A percentile compares a stretch with the other conserved stretches of the same genome.
These are phyloP conservation scores for Aspergillus uvarum DNA, from an alignment of 2,329 filamentous ascomycete species.

Conservation along the genomic window DNA sequence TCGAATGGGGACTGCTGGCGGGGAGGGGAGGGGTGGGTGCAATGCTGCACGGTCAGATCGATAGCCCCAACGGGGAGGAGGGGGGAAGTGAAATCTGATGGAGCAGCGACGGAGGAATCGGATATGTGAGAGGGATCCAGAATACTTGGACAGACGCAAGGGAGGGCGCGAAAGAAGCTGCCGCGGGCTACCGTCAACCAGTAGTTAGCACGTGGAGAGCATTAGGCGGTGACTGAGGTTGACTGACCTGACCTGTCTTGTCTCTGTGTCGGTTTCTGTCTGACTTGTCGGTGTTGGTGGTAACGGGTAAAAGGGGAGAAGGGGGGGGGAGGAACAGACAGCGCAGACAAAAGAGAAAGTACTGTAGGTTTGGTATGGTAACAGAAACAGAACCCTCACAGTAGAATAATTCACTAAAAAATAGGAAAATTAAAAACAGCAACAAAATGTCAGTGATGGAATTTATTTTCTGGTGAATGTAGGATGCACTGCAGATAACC, in stretches of 20 bases:
- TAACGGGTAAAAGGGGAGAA: not conserved
- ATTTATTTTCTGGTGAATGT: slow-evolving; percentile 9
- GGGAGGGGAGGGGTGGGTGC: slow-evolving; percentile 8
- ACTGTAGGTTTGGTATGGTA: not conserved
- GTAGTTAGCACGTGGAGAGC: slow-evolving; percentile 27
- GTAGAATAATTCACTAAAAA: not conserved
- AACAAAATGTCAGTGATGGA: not conserved
- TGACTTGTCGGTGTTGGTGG: not conserved
- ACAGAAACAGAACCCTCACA: not conserved
- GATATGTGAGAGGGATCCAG: slow-evolving; percentile 23
- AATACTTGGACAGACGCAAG: slow-evolving; percentile 20
- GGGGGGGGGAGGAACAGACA: not conserved
- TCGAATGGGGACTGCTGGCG: slow-evolving; percentile 7
- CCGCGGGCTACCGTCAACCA: slow-evolving; percentile 21
- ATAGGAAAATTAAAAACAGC: slow-evolving; percentile 5
- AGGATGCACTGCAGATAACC: slow-evolving; percentile 21
- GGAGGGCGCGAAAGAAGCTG: slow-evolving; percentile 23
- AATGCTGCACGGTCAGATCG: slow-evolving; percentile 21
- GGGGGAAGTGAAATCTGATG: slow-evolving; percentile 4
- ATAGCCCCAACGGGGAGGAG: slow-evolving; percentile 13
- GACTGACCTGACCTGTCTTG: not conserved
- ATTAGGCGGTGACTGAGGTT: slow-evolving; percentile 15
- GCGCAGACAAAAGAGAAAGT: not conserved
- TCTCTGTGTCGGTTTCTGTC: not conserved
- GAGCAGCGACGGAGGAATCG: slow-evolving; percentile 14